Conservation (phyloP, 2,329 filamentous ascomycete species). For the Paraphoma chrysanthemicola region DNA sequence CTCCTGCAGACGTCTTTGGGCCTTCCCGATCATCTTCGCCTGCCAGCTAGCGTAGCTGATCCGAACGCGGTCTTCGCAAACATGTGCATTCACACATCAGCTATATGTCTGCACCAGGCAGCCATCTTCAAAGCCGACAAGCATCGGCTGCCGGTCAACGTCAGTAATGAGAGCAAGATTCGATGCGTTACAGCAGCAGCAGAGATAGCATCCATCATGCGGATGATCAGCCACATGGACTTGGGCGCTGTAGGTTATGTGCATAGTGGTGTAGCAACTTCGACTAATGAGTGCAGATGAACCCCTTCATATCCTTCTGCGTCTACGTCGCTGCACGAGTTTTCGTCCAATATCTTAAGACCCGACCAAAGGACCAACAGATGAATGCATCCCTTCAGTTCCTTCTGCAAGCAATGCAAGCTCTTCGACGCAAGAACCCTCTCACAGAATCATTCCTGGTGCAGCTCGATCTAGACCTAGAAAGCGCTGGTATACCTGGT, state of each 20-base stretch:
- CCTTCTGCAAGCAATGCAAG: slow-evolving; percentile 87
- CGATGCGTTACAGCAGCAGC: slow-evolving; percentile 92
- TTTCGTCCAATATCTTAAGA: slow-evolving; percentile 96
- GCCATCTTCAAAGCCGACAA: slow-evolving; percentile 98
- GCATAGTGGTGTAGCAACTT: neutral
- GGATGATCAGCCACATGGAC: slow-evolving; percentile 90
- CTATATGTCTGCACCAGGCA: slow-evolving; percentile 96
- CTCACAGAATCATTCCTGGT: slow-evolving; percentile 94
- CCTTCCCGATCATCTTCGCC: slow-evolving; percentile 79
- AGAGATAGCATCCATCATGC: slow-evolving; percentile 94
- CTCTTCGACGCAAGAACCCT: slow-evolving; percentile 84
- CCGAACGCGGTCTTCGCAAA: slow-evolving; percentile 92
- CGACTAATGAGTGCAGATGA: slow-evolving; percentile 69
- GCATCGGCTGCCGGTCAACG: slow-evolving; percentile 75
- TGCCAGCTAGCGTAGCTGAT: slow-evolving; percentile 77
- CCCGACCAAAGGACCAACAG: slow-evolving; percentile 82
- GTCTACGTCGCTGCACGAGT: slow-evolving; percentile 95
- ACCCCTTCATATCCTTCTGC: slow-evolving; percentile 94
- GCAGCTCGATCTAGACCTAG: slow-evolving; percentile 90
- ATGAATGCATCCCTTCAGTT: slow-evolving; percentile 86
- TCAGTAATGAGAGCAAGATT: slow-evolving; percentile 88
- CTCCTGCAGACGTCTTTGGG: slow-evolving; percentile 85
- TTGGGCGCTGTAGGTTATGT: slow-evolving; percentile 72
- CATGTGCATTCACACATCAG: slow-evolving; percentile 96
- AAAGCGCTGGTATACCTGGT: slow-evolving; percentile 66